Conservation (phyloP, 345 rosid genomes). For the Erysimum cheiranthoides region DNA sequence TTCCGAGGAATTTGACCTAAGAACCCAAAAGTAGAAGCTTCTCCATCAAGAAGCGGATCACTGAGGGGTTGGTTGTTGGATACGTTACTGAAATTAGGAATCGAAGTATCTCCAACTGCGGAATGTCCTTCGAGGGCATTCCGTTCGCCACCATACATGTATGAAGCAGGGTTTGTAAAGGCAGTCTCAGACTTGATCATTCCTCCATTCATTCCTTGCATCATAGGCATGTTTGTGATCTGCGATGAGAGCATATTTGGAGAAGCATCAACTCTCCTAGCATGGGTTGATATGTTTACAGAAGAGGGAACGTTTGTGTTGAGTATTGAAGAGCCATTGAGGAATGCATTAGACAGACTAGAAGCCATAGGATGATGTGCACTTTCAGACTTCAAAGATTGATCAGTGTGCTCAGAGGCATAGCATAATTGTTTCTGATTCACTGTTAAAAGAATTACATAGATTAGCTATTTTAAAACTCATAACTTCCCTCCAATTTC, state of each 20-base stretch:
- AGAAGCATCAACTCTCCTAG: slow-evolving; percentile 65
- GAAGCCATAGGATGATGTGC: slow-evolving; percentile 63
- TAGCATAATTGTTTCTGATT: slow-evolving; percentile 70
- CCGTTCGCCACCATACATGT: slow-evolving; percentile 73
- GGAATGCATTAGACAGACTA: slow-evolving; percentile 60
- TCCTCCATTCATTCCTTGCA: slow-evolving; percentile 85
- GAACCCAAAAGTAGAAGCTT: slow-evolving; percentile 73
- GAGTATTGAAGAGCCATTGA: slow-evolving; percentile 72
- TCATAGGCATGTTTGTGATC: slow-evolving; percentile 68
- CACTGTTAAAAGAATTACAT: slow-evolving; percentile 53
- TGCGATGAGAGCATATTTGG: slow-evolving; percentile 70
- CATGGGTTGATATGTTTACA: slow-evolving; percentile 72
- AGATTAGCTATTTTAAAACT: slow-evolving; percentile 11
- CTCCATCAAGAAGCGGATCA: slow-evolving; percentile 77
- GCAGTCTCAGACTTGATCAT: slow-evolving; percentile 82
- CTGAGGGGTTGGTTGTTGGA: slow-evolving; percentile 73
- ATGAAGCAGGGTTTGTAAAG: slow-evolving; percentile 65
- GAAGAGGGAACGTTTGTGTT: slow-evolving; percentile 63
- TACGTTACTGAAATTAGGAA: slow-evolving; percentile 75
- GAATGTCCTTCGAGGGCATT: slow-evolving; percentile 71
- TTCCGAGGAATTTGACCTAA: slow-evolving; percentile 79
- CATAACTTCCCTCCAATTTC: background rate
- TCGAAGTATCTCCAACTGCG: slow-evolving; percentile 69
- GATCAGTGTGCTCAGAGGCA: slow-evolving; percentile 61
- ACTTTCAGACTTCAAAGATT: slow-evolving; percentile 61